phyloP scores from a whole-genome alignment of 441 rosid species.

The Monsonia emarginata region DNA sequence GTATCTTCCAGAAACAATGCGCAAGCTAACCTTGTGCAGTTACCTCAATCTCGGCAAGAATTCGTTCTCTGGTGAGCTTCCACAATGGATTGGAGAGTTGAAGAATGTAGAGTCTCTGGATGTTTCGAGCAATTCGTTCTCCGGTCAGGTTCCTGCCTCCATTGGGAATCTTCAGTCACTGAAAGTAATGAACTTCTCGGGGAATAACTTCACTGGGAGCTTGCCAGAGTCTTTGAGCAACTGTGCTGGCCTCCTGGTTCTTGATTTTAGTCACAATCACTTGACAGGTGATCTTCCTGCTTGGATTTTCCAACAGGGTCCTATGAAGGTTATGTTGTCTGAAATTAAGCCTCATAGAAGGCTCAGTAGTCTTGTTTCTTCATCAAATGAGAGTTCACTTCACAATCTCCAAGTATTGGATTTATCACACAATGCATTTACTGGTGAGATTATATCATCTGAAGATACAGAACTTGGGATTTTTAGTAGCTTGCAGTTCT shows the following conservation, averaged over 20 bases:
- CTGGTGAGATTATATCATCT: slow-evolving; percentile 37
- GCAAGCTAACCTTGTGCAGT: slow-evolving; percentile 44
- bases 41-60: slow-evolving; percentile 37
- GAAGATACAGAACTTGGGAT: slow-evolving; percentile 28
- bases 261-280: slow-evolving; percentile 61
- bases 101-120: slow-evolving; percentile 52
- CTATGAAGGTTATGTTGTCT: slow-evolving; percentile 27
- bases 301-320: slow-evolving; percentile 48
- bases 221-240: slow-evolving; percentile 47
- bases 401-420: slow-evolving; percentile 50
- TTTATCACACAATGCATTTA: slow-evolving; percentile 40
- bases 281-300: slow-evolving; percentile 52
- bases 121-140: slow-evolving; percentile 59
- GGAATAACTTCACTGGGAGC: slow-evolving; percentile 45
- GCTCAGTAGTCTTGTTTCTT: slow-evolving; percentile 11
- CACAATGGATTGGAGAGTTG: slow-evolving; percentile 47
- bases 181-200: slow-evolving; percentile 49
- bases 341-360: slow-evolving; percentile 27
- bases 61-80: slow-evolving; percentile 36
- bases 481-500: slow-evolving; percentile 30
- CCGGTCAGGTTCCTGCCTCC: slow-evolving; percentile 52
- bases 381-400: slow-evolving; percentile 19
- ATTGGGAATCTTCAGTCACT: slow-evolving; percentile 50
- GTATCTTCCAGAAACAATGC: slow-evolving; percentile 38
- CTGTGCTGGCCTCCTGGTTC: slow-evolving; percentile 38